Percentiles rank a stretch among this genome's conserved stretches.
Conservation (phyloP, 768 basidiomycete genomes). For the Amyloporia xantha region DNA sequence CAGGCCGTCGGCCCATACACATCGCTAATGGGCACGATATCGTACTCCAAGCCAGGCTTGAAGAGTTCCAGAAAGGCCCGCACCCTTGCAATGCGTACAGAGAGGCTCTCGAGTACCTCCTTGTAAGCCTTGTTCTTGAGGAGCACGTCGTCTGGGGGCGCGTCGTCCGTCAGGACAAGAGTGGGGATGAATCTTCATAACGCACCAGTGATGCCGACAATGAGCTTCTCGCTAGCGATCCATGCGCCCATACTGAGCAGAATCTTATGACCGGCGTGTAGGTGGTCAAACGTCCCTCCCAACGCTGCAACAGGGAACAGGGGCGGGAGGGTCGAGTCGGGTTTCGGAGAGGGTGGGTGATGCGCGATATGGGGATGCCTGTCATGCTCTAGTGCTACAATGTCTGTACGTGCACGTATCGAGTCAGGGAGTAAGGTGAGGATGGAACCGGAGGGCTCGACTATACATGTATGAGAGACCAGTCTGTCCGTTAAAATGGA, state of each 20-base stretch:
- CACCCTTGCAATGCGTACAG: constrained; percentile 48
- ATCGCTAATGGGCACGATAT: constrained; percentile 73
- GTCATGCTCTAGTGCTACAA: constrained; percentile 14
- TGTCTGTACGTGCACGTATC: background rate
- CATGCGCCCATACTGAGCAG: constrained; percentile 88
- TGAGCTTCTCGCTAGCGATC: constrained; percentile 72
- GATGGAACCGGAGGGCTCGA: no score
- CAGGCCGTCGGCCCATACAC: constrained; percentile 88
- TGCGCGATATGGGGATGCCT: constrained; percentile 1
- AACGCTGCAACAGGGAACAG: constrained; percentile 68
- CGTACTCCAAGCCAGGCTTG: constrained; percentile 54
- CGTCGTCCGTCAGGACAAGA: background rate
- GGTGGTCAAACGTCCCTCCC: constrained; percentile 97
- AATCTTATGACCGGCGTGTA: constrained; percentile 97
- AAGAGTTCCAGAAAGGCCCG: constrained; percentile 67
- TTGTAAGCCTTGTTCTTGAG: constrained; percentile 66
- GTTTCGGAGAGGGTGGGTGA: constrained; percentile 2
- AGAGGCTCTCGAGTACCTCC: constrained; percentile 58
- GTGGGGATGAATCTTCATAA: background rate
- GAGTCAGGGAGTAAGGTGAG: constrained; percentile 1
- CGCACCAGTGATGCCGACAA: constrained; percentile 84
- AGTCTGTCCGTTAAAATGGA: no score
- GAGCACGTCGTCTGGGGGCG: constrained; percentile 53
- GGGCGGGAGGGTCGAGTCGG: constrained; percentile 18
- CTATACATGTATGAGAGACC: no score